Percentiles rank a stretch among this genome's conserved stretches.
phyloP scores from a whole-genome alignment of 106 monocot genomes.

The Allium sativum region DNA sequence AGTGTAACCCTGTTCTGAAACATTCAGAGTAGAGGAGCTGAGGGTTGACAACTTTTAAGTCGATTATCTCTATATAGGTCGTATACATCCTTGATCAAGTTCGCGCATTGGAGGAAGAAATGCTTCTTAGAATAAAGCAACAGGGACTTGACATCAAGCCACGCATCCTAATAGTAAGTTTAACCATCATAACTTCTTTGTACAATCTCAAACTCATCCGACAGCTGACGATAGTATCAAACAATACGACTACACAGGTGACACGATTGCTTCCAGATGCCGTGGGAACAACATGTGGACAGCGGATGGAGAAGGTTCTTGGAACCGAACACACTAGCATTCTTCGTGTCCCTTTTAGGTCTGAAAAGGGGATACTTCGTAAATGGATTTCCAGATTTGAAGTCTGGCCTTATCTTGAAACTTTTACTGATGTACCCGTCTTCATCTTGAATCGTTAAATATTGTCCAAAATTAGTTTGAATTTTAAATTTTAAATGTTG shows the following conservation, averaged over 20 bases:
- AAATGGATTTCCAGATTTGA: slow-evolving; percentile 25
- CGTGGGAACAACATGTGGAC: slow-evolving; percentile 14
- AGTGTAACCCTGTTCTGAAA: too few species aligned
- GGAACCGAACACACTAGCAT: slow-evolving; percentile 17
- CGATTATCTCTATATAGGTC: too few species aligned
- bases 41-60: too few species aligned
- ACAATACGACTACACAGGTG: slow-evolving; percentile 1
- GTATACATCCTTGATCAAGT: slow-evolving; percentile 71
- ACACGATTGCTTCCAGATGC: slow-evolving; percentile 16
- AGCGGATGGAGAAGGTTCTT: slow-evolving; percentile 16
- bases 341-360: slow-evolving; percentile 19
- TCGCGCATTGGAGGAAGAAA: slow-evolving; percentile 48
- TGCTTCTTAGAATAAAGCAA: slow-evolving; percentile 49
- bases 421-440: slow-evolving; percentile 19
- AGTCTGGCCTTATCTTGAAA: slow-evolving; percentile 35
- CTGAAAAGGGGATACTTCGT: slow-evolving; percentile 11
- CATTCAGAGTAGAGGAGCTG: too few species aligned
- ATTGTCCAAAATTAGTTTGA: too few species aligned
- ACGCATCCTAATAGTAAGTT: slow-evolving; percentile 44
- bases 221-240: too few species aligned
- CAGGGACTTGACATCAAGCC: slow-evolving; percentile 54
- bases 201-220: too few species aligned
- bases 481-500: not conserved
- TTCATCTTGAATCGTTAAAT: not conserved
- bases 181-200: too few species aligned